Evolutionary conservation across 2,329 filamentous ascomycete genomes (phyloP), one percentile per base, ranked within the genome.

Genomic region (Epichloe coenophiala): DNA sequence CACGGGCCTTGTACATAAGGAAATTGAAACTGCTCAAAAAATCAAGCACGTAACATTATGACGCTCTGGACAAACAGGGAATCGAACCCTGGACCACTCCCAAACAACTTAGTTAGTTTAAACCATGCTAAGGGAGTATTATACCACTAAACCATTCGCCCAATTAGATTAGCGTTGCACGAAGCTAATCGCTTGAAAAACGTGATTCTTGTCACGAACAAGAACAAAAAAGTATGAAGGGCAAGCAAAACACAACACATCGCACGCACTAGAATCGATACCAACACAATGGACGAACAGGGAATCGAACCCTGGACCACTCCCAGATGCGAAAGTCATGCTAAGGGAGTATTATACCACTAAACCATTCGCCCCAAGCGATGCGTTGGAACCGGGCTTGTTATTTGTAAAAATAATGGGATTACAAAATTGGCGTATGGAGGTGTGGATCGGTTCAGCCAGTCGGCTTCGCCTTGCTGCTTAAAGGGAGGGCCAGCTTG

Each of bases 221-320:
- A 9, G 27, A 31, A 31, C 27, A 31, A 31, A 31, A 31, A 9
- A 1, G 3, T 0, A 3, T 31, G 27, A 1, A 31, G 8, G 4
- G 4, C 3, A 31, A 3, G 0, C 27, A 41, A 19, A 23, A 21
- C 0, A 1, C 1, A n/a, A 21, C 19, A 3, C 19, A 21, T 21
- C 19, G 3, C 19, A 21, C 19, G 3, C 19, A 21, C 19, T 3
- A 8, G 3, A 1, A 0, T 31, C 1, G 1, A 9, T 9, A 9
- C 27, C 27, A 31, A 8, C 3, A 9, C 0, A 0, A 2, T 56
- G 55, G 55, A 57, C 55, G 51, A 53, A 54, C 55, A 51, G 55
- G 55, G 55, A 57, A 57, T 57, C 55, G 54, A 57, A 57, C 55
- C 55, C 54, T 51, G 55, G 55, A 57, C 55, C 55, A 53, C 55